Evolutionary conservation across 2,329 filamentous ascomycete species (phyloP), one percentile per base, ranked within the genome.

Genomic region (Colletotrichum sp.): DNA sequence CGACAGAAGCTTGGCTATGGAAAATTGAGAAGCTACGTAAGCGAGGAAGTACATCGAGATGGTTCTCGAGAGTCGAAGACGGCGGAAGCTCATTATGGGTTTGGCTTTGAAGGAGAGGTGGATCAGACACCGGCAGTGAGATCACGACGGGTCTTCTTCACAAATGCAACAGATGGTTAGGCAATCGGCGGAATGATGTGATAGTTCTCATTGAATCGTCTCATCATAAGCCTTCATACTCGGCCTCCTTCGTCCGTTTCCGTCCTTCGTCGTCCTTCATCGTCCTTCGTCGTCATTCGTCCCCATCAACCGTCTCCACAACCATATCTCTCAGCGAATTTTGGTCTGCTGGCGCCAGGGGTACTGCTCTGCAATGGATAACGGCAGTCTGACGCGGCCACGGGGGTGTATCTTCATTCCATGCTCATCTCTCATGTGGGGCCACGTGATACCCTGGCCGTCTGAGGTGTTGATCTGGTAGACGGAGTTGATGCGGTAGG

Each of bases 401-500:
- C 30, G 49, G 3, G 67, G 67, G 10, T n/a, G 7, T 8, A 12
- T 39, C 30, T 10, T 60, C 24, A 68, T 55, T 7, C 52, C 67
- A 6, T 39, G 34, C 32, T 69, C 32, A 12, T 21, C 49, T 30
- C 21, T 78, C 79, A 82, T 78, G 68, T 78, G 76, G 0, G 28
- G 21, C 32, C 78, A 68, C 12, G 77, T 63, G 6, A 82, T 79
- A 0, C 44, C 44, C n/a, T 13, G 5, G n/a, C 64, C 39, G 2
- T 8, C 26, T 16, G 77, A 73, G 10, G 16, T 15, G 0, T 71
- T 65, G 32, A 81, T 75, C 67, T 81, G 69, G 32, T 80, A 83
- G 9, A 81, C 80, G 0, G 77, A 78, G 0, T 75, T 70, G 3
- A 83, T 79, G 9, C 77, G 71, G 72, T 82, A 83, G 2, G 81